Evolutionary conservation across 129 eudicot species (phyloP).

Genomic region (Rutidosis leptorrhynchoides): DNA sequence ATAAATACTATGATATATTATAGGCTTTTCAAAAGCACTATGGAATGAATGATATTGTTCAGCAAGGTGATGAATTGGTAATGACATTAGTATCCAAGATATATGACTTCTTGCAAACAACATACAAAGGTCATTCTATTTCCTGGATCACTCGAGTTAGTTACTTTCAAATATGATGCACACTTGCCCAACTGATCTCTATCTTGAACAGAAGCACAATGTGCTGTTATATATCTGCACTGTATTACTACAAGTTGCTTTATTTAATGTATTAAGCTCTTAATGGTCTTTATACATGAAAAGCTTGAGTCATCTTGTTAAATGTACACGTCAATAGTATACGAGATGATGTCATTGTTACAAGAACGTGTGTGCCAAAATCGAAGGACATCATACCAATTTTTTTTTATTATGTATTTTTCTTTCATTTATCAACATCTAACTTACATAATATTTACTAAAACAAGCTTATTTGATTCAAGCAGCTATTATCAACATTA

Average conservation of each 20-base stretch:
- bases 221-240: not conserved
- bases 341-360: no score
- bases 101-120: slow-evolving; percentile 53
- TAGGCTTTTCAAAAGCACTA: slow-evolving; percentile 73
- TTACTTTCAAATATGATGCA: no score
- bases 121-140: slow-evolving; percentile 52
- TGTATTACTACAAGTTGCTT: not conserved
- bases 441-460: no score
- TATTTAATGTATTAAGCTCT: not conserved
- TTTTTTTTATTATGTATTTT: no score
- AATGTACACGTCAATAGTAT: not conserved
- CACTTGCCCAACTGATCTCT: no score
- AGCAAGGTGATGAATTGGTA: slow-evolving; percentile 56
- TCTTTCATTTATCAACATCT: no score
- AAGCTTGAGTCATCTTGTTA: not conserved
- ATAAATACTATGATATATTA: slow-evolving; percentile 11
- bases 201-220: not conserved
- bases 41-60: slow-evolving; percentile 59
- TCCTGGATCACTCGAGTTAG: not conserved
- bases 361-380: no score
- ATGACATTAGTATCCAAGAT: slow-evolving; percentile 55
- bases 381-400: no score
- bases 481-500: no score
- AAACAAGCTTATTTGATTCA: no score
- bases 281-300: not conserved